Conservation (phyloP, 768 basidiomycete genomes). For the Flagelloscypha sp. region DNA sequence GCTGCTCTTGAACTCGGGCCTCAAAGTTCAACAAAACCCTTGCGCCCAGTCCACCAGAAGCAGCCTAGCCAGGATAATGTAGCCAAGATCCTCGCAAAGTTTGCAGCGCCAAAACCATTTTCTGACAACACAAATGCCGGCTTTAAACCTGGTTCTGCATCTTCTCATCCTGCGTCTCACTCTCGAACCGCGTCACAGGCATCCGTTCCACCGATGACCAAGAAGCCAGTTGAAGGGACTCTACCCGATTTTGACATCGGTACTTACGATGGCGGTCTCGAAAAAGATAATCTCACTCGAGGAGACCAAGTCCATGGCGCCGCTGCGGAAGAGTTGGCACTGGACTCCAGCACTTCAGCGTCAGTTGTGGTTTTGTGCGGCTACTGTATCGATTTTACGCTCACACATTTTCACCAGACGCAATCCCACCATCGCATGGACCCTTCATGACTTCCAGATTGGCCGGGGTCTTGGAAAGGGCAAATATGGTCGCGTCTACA, state of each 20-base stretch:
- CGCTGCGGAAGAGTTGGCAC: conserved; percentile 70
- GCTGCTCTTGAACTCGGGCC: conserved; percentile 58
- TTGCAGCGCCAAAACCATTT: conserved; percentile 58
- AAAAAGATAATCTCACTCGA: conserved; percentile 75
- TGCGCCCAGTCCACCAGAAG: conserved; percentile 32
- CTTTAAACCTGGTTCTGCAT: too few relatives aligned
- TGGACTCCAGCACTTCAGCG: conserved; percentile 75
- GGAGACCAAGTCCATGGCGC: conserved; percentile 71
- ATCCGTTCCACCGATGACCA: too few relatives aligned
- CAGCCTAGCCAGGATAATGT: conserved; percentile 54
- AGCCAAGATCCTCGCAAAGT: conserved; percentile 68
- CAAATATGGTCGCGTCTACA: conserved; percentile 98
- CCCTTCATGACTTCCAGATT: conserved; percentile 81
- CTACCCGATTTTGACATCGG: conserved; percentile 86
- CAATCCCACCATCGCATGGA: conserved; percentile 81
- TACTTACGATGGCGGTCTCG: conserved; percentile 91
- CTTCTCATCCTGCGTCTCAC: too few relatives aligned
- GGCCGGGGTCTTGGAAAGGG: conserved; percentile 98
- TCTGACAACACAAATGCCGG: too few relatives aligned
- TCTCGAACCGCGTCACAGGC: too few relatives aligned
- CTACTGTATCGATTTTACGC: background rate
- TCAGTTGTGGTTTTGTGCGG: conserved; percentile 26
- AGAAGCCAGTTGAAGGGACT: too few relatives aligned
- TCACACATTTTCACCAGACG: conserved; percentile 19
- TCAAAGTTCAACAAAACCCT: conserved; percentile 34